phyloP scores from a whole-genome alignment of 2,329 filamentous ascomycete species.

The Fusarium decemcellulare region DNA sequence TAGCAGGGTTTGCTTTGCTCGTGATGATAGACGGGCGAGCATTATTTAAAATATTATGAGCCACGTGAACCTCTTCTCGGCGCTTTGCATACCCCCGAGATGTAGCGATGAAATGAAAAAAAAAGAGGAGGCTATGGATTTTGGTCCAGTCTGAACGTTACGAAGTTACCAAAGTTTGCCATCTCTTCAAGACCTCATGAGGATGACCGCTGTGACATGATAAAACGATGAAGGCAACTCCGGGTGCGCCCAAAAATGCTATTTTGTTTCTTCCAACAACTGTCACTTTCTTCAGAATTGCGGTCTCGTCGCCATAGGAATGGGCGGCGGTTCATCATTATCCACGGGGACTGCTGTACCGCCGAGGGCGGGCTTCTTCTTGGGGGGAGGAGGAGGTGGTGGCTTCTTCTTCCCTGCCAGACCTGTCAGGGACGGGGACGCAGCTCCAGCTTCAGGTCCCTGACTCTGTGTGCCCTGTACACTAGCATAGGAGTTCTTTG shows the following conservation, averaged over 20 bases:
- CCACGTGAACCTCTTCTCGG: conserved; percentile 42
- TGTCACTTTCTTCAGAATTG: conserved; percentile 52
- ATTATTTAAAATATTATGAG: conserved; percentile 39
- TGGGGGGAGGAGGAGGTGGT: conserved; percentile 65
- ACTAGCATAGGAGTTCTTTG: conserved; percentile 47
- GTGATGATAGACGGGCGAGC: conserved; percentile 37
- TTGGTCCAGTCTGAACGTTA: conserved; percentile 20
- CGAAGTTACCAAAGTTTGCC: conserved; percentile 3
- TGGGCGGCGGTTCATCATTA: conserved; percentile 62
- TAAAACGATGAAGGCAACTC: conserved; percentile 18
- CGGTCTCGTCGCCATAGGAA: conserved; percentile 67
- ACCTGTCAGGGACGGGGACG: conserved; percentile 28
- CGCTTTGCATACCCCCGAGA: conserved; percentile 42
- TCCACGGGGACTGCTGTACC: conserved; percentile 38
- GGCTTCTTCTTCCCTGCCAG: conserved; percentile 66
- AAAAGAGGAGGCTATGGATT: conserved; percentile 41
- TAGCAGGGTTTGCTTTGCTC: conserved; percentile 32
- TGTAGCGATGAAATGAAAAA: conserved; percentile 43
- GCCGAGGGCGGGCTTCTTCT: conserved; percentile 64
- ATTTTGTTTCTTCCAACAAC: conserved; percentile 1
- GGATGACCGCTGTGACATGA: neutral
- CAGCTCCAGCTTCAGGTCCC: conserved; percentile 8
- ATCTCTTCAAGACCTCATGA: conserved; percentile 3
- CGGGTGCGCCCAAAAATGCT: conserved; percentile 31
- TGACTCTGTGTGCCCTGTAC: conserved; percentile 36